Conservation (phyloP, 2,329 filamentous ascomycete species). For the Cephalotrichum gorgonifer region DNA sequence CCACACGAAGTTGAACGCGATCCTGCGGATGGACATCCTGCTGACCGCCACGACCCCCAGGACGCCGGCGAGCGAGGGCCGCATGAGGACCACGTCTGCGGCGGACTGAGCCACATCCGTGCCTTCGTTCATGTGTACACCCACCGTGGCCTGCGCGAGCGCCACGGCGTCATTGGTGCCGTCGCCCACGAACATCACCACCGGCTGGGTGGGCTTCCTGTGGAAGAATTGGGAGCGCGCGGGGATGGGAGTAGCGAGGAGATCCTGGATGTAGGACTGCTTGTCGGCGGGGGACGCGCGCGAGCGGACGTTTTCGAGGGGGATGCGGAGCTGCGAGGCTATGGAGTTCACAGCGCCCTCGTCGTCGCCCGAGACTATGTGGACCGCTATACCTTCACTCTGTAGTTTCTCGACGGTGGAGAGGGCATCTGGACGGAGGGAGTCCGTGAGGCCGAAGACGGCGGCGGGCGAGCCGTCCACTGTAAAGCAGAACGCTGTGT, state of each 20-base stretch:
- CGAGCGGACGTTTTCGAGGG: slow-evolving; percentile 24
- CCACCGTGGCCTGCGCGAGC: slow-evolving; percentile 59
- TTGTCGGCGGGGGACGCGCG: slow-evolving; percentile 35
- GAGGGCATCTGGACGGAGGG: slow-evolving; percentile 30
- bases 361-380: slow-evolving; percentile 43
- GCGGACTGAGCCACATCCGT: slow-evolving; percentile 57
- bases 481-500: slow-evolving; percentile 37
- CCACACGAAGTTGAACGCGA: slow-evolving; percentile 62
- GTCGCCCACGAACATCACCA: slow-evolving; percentile 62
- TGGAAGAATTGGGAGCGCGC: background rate
- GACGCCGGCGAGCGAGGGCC: slow-evolving; percentile 40
- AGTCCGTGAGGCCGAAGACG: slow-evolving; percentile 35
- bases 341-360: slow-evolving; percentile 32
- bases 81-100: slow-evolving; percentile 60
- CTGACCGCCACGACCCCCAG: slow-evolving; percentile 46
- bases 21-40: slow-evolving; percentile 31
- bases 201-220: background rate
- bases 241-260: slow-evolving; percentile 13
- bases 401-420: slow-evolving; percentile 24
- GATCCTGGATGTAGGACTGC: slow-evolving; percentile 27
- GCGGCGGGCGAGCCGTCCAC: slow-evolving; percentile 24
- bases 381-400: slow-evolving; percentile 27
- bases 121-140: slow-evolving; percentile 53
- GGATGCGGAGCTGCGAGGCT: slow-evolving; percentile 28
- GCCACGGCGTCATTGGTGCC: slow-evolving; percentile 72